Evolutionary conservation across 208 protist genomes (phyloP).

Genomic region (Crithidia sp.): DNA sequence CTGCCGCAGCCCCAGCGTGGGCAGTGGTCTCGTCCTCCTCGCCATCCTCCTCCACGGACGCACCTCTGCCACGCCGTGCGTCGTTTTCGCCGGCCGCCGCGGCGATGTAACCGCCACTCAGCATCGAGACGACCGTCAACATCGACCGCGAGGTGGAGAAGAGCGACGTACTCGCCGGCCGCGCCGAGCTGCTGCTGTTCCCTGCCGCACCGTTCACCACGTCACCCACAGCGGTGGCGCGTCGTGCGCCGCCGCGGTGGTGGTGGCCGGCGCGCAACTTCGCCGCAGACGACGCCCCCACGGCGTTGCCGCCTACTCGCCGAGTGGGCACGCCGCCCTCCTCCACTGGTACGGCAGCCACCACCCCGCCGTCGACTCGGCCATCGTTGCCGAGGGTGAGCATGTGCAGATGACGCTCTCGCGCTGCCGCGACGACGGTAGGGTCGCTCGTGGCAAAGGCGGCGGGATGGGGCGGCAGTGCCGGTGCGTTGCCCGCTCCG

Average conservation of each 20-base stretch:
- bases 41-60: not conserved
- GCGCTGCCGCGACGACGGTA: slow-evolving; percentile 20
- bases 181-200: not conserved
- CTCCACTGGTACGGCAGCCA: slow-evolving; percentile 55
- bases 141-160: slow-evolving; percentile 16
- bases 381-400: slow-evolving; percentile 71
- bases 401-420: slow-evolving; percentile 63
- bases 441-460: slow-evolving; percentile 21
- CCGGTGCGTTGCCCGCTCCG: not conserved
- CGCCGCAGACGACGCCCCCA: not conserved
- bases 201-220: not conserved
- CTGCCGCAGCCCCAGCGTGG: not conserved
- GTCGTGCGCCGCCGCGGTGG: not conserved
- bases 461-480: slow-evolving; percentile 10
- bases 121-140: slow-evolving; percentile 18
- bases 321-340: slow-evolving; percentile 56
- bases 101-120: slow-evolving; percentile 8
- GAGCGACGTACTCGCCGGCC: slow-evolving; percentile 5
- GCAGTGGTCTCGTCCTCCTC: not conserved
- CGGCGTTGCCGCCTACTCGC: not conserved
- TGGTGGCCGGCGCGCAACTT: not conserved
- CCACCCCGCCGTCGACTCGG: slow-evolving; percentile 50
- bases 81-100: not conserved
- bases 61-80: not conserved
- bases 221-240: slow-evolving; percentile 2